phyloP scores from a whole-genome alignment of 768 basidiomycete genomes.

The Suillus brevipes region DNA sequence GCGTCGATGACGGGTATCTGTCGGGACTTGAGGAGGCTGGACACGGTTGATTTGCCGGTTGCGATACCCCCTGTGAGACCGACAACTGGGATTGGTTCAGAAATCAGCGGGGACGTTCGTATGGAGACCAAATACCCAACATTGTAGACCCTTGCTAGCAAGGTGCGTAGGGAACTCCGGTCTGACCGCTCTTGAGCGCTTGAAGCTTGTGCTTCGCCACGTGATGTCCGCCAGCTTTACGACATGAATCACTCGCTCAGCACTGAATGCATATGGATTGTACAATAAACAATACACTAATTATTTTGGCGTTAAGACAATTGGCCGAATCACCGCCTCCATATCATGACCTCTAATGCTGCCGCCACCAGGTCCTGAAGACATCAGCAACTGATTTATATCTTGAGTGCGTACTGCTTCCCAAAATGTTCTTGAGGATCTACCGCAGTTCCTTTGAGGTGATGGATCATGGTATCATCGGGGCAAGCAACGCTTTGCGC shows the following conservation, averaged over 20 bases:
- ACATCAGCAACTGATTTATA: background rate
- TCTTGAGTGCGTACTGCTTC: background rate
- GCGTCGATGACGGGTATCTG: slow-evolving; percentile 88
- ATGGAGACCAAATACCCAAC: background rate
- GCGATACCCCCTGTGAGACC: slow-evolving; percentile 97
- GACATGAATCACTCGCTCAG: too few relatives aligned
- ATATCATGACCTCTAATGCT: background rate
- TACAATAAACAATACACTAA: background rate
- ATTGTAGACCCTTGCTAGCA: background rate
- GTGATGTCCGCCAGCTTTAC: background rate
- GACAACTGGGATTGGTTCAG: slow-evolving; percentile 55
- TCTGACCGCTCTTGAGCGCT: too few relatives aligned
- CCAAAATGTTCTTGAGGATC: background rate
- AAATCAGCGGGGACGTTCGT: background rate
- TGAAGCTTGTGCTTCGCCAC: background rate
- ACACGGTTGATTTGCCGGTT: slow-evolving; percentile 94
- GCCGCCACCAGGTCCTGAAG: background rate
- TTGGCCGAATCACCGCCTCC: background rate
- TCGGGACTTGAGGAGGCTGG: slow-evolving; percentile 64
- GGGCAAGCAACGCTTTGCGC: background rate
- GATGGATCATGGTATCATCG: background rate
- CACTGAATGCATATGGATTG: background rate
- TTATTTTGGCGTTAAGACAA: background rate
- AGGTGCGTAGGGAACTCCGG: background rate
- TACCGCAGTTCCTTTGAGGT: background rate